Conservation (phyloP, 75 land plant species). For the Chamaecyparis obtusa region DNA sequence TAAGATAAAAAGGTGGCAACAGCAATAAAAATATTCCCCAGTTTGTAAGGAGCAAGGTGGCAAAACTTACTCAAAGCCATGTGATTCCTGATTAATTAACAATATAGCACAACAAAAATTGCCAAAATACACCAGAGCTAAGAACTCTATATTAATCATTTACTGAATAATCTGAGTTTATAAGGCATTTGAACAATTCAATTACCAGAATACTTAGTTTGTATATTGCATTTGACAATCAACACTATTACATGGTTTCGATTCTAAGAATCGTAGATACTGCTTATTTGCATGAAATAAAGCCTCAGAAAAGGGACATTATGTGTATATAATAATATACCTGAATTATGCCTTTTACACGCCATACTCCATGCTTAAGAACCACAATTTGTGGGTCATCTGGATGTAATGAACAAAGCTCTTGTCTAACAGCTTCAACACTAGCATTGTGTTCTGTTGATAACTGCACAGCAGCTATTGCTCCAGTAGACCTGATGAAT, state of each 20-base stretch:
- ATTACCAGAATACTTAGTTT: not conserved
- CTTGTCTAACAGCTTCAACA: constrained; percentile 67
- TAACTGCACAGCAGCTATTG: constrained; percentile 53
- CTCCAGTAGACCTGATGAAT: constrained; percentile 27
- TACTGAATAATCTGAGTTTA: not conserved
- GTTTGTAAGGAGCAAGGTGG: not conserved
- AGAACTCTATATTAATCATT: not conserved
- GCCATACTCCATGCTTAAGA: constrained; percentile 79
- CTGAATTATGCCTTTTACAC: constrained; percentile 90
- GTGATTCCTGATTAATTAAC: not conserved
- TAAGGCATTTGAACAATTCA: not conserved
- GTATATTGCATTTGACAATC: not conserved
- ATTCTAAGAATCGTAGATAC: not conserved
- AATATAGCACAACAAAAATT: not conserved
- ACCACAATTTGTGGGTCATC: constrained; percentile 87
- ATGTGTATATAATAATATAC: constrained; percentile 17
- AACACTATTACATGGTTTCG: not conserved
- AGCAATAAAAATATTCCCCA: not conserved
- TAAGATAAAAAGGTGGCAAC: not conserved
- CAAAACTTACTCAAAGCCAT: not conserved
- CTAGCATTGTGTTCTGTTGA: constrained; percentile 88
- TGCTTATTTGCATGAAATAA: not conserved
- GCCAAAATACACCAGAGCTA: not conserved
- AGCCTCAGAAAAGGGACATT: not conserved
- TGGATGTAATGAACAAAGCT: constrained; percentile 60